Conservation (phyloP, 768 basidiomycete genomes). For the Tylopilus sp. region DNA sequence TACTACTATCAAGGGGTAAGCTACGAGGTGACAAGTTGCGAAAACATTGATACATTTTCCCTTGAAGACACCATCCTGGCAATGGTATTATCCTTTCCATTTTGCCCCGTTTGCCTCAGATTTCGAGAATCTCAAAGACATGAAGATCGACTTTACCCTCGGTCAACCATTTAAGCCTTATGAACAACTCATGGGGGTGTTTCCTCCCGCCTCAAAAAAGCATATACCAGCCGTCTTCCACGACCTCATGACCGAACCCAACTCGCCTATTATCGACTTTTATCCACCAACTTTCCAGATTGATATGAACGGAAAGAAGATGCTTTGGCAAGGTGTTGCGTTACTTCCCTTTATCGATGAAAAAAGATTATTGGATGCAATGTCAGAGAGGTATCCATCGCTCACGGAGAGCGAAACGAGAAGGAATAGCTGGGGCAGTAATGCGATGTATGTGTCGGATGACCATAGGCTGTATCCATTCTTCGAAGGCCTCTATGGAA, state of each 20-base stretch:
- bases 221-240: constrained; percentile 91
- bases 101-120: constrained; percentile 98
- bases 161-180: constrained; percentile 95
- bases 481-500: constrained; percentile 87
- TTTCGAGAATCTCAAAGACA: constrained; percentile 72
- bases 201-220: constrained; percentile 81
- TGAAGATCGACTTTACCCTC: constrained; percentile 75
- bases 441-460: constrained; percentile 79
- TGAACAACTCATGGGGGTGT: constrained; percentile 97
- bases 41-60: constrained; percentile 18
- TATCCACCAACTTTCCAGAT: constrained; percentile 90
- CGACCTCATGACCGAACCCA: constrained; percentile 76
- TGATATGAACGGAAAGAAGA: constrained; percentile 99
- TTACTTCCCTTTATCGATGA: constrained; percentile 94
- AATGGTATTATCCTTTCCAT: constrained; percentile 99
- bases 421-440: constrained; percentile 83
- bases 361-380: constrained; percentile 76
- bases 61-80: constrained; percentile 84
- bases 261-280: constrained; percentile 94
- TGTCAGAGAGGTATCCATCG: constrained; percentile 60
- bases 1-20: constrained; percentile 98
- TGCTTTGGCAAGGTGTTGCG: constrained; percentile 99
- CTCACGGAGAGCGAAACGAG: constrained; percentile 79
- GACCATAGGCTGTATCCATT: constrained; percentile 84
- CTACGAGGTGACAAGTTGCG: constrained; percentile 5